Base-by-base conservation (phyloP, 192 early-diverging fungal species). In the Coemansia sp. region DNA sequence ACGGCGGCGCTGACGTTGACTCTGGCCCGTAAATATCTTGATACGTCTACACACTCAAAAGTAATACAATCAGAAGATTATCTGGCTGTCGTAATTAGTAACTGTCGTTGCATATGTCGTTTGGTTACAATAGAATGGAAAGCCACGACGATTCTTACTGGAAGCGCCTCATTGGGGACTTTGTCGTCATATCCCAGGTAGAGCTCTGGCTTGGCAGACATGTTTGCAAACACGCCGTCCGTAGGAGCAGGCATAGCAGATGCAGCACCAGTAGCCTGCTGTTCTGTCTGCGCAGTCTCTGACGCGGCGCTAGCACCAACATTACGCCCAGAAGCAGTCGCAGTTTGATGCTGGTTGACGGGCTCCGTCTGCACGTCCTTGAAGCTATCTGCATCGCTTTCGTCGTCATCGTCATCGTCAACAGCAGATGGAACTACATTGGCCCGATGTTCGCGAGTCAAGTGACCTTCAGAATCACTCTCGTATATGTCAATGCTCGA, bases 1-100 rank as follows among this genome's bases (percentile, higher is more conserved):
- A 92, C 14, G 87, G 83, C 21, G 93, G 90, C 6, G 89, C 73
- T 1, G 54, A 54, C 19, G 61, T 55, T 4, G 78, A 74, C 53
- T 85, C 78, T 69, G 93, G 90, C 25, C 81, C 79, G 27, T 89
- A 88, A 14, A 89, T 92, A 47, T 90, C 87, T 53, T 89, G 86
- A 80, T 97, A 97, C 10, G 81, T 83, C 14, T 38, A 38, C 34
- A 38, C 3, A 38, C 34, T 4, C 28, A 30, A 2, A 30, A 30
- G n/a, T n/a, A n/a, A n/a, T n/a, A n/a, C 28, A 30, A 4, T 6
- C 28, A 30, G 2, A 30, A 30, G 3, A 30, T 4, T 6, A 30
- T 6, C 28, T 30, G 28, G 28, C 28, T 30, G 28, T 30, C 6
- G 2, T 38, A 38, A 38, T 38, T 38, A 38, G 34, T 38, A 38